phyloP scores from a whole-genome alignment of 176 grass and related monocot genomes.

The Oryza longistaminata region DNA sequence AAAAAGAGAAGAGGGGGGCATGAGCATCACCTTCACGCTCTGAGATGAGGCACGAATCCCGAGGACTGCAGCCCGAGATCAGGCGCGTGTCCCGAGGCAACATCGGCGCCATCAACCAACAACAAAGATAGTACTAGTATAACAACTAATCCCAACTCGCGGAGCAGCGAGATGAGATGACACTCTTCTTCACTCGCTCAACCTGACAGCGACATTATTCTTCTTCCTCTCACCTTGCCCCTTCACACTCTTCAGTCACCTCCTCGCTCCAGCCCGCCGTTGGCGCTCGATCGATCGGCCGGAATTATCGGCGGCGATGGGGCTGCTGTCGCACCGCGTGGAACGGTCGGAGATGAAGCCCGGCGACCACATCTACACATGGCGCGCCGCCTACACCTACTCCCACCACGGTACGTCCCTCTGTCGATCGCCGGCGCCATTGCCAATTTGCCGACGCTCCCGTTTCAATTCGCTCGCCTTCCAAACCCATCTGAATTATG shows the following conservation, averaged over 20 bases:
- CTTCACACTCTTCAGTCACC: too few relatives aligned
- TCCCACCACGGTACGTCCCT: conserved; percentile 67
- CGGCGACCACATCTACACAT: conserved; percentile 90
- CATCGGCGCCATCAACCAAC: neutral
- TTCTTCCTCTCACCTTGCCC: neutral
- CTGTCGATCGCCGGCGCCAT: neutral
- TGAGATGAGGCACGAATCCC: conserved; percentile 37
- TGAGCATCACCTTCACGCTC: neutral
- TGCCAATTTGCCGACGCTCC: neutral
- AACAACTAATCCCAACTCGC: neutral
- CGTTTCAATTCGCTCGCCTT: neutral
- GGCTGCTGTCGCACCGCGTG: conserved; percentile 50
- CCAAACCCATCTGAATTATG: neutral
- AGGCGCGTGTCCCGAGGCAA: conserved; percentile 17
- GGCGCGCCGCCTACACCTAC: conserved; percentile 66
- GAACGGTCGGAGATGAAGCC: conserved; percentile 64
- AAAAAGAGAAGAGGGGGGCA: neutral
- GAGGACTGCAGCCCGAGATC: conserved; percentile 15
- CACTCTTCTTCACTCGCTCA: neutral
- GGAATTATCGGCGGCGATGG: conserved; percentile 19
- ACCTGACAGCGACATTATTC: neutral
- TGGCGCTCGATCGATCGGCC: neutral
- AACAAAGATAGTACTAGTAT: neutral
- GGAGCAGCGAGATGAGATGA: too few relatives aligned
- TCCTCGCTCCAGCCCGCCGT: too few relatives aligned